Base-by-base conservation (phyloP, 768 basidiomycete species). In the Lenzites betulinus region DNA sequence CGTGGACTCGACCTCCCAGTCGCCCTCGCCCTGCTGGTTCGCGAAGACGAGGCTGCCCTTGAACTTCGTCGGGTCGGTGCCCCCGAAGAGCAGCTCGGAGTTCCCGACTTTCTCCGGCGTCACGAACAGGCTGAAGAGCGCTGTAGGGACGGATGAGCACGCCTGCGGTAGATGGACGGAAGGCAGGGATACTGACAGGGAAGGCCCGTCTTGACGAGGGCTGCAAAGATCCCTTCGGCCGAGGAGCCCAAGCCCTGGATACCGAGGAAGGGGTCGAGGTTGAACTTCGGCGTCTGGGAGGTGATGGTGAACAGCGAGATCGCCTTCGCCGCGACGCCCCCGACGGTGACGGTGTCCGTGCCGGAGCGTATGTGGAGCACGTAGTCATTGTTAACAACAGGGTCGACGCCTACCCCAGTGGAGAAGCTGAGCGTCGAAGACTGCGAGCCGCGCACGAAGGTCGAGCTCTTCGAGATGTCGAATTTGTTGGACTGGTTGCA, bases 41-140 rank as follows among this genome's bases (percentile, higher is more conserved):
- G 80, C 79, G 69, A 75, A 82, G 48, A 75, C 73, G 56, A 79
- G 73, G 54, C 73, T 26, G 80, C 82, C 79, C 63, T 71, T 75
- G 70, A 81, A 83, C 71, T 84, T 84, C 22, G 79, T 76, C 28
- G 66, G 71, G 64, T 85, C 83, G 25, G 78, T 78, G 2, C 83
- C 83, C 35, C 83, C 83, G 26, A 85, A 66, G 6, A 82, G 83
- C 58, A 84, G 57, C 65, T 85, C 82, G 11, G 83, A 65, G 82
- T 65, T 35, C n/a, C 65, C 59, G 30, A 64, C 63, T 13, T 50
- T 35, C 20, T 67, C 54, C 8, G 80, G 82, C 13, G 82, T 83
- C 51, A 85, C 59, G 67, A 73, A 83, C 63, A 83, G 58, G 66
- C 81, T 79, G 70, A 84, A 83, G 25, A 84, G 69, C 7, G 80